phyloP scores from a whole-genome alignment of 164 flowering plant genomes.

The Vitis rotundifolia region DNA sequence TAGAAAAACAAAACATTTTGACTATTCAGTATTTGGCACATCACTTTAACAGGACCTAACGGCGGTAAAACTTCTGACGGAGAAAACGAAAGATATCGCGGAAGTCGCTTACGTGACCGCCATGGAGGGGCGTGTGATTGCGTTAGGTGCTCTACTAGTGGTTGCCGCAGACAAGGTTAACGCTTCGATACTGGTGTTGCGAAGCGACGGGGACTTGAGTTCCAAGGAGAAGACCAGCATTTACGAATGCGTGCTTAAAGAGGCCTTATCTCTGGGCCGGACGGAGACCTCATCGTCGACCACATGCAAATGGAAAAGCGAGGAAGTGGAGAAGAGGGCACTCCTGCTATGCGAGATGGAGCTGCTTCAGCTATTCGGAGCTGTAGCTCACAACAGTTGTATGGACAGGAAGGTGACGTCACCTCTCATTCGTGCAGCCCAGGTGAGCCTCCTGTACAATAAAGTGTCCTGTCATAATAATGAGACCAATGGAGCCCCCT shows the following conservation, averaged over 20 bases:
- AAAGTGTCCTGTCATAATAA: no score
- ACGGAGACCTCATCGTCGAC: conserved; percentile 1
- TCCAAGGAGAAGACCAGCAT: conserved; percentile 32
- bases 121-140: conserved; percentile 34
- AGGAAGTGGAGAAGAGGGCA: conserved; percentile 31
- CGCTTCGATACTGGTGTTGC: conserved; percentile 19
- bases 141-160: conserved; percentile 43
- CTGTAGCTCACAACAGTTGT: conserved; percentile 16
- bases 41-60: conserved; percentile 42
- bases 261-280: conserved; percentile 35
- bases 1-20: no score
- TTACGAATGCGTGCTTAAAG: conserved; percentile 45
- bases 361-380: conserved; percentile 56
- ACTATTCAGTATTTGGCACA: no score
- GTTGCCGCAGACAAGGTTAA: conserved; percentile 43
- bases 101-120: conserved; percentile 43
- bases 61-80: conserved; percentile 34
- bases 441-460: conserved; percentile 27
- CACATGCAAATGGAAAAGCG: conserved; percentile 7
- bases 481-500: no score
- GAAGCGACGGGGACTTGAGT: conserved; percentile 15
- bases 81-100: conserved; percentile 40
- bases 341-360: conserved; percentile 51
- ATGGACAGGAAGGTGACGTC: conserved; percentile 31
- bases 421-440: conserved; percentile 40